These are phyloP conservation scores for Beauveria rudraprayagi DNA, from an alignment of 2,329 filamentous ascomycete genomes.

Conservation along the genomic window DNA sequence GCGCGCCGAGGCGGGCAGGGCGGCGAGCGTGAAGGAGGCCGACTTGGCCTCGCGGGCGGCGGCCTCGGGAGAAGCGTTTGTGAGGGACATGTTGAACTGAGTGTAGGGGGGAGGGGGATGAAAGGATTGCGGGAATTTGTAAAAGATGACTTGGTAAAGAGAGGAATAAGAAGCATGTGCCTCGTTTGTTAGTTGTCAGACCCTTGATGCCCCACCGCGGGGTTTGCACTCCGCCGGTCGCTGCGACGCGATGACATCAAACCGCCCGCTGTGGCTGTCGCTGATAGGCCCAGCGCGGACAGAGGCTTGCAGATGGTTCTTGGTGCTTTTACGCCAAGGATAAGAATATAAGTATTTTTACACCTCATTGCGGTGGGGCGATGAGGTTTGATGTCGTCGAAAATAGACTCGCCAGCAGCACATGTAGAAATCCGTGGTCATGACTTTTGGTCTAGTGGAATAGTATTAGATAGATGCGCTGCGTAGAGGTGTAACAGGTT, in stretches of 20 bases:
- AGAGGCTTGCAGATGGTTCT: conserved; percentile 5
- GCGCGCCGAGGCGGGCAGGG: conserved; percentile 65
- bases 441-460: background rate
- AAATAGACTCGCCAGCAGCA: background rate
- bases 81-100: conserved; percentile 67
- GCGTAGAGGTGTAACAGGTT: no score
- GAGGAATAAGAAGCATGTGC: background rate
- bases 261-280: background rate
- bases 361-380: background rate
- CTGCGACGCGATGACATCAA: conserved; percentile 10
- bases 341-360: background rate
- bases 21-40: conserved; percentile 76
- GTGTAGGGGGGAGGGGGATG: background rate
- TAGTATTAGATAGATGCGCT: no score
- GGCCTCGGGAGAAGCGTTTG: conserved; percentile 70
- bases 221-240: conserved; percentile 5
- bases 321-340: background rate
- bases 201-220: conserved; percentile 4
- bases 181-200: background rate
- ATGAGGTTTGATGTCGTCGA: background rate
- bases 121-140: background rate
- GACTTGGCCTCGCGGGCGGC: conserved; percentile 70
- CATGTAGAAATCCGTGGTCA: background rate
- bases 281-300: conserved; percentile 1
- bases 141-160: background rate